Percentiles rank a stretch among this genome's conserved stretches.
Conservation (phyloP, 2,329 filamentous ascomycete genomes). For the Pseudocercospora fijiensis region DNA sequence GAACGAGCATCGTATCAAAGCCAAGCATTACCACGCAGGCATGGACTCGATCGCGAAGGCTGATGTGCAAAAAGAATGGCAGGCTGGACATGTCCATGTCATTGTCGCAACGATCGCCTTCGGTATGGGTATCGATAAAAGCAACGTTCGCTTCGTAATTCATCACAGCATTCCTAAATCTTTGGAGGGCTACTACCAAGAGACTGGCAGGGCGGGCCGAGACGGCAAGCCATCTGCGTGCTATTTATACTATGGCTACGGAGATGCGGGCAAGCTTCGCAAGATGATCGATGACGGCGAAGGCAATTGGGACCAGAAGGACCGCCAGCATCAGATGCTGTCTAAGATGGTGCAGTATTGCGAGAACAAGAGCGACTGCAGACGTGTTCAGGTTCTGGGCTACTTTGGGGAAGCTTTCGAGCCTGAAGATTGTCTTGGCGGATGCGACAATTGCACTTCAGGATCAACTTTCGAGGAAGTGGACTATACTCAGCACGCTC, state of each 20-base stretch:
- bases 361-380: constrained; percentile 83
- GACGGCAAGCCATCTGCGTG: constrained; percentile 86
- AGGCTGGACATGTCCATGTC: constrained; percentile 73
- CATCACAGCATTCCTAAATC: constrained; percentile 93
- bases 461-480: constrained; percentile 67
- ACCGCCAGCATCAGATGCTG: constrained; percentile 81
- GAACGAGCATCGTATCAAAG: constrained; percentile 63
- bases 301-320: constrained; percentile 73
- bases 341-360: constrained; percentile 82
- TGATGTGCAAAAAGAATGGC: constrained; percentile 76
- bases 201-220: constrained; percentile 90
- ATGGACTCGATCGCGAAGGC: constrained; percentile 68
- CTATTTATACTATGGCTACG: constrained; percentile 83
- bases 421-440: constrained; percentile 65
- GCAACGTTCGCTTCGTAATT: constrained; percentile 93
- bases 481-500: constrained; percentile 75
- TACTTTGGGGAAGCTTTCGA: constrained; percentile 91
- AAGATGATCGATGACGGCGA: constrained; percentile 85
- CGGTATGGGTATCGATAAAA: constrained; percentile 99
- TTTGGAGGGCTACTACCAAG: constrained; percentile 96
- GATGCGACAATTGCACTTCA: constrained; percentile 87
- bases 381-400: constrained; percentile 80
- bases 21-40: constrained; percentile 82
- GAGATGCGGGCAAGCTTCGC: constrained; percentile 70
- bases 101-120: constrained; percentile 98